These are phyloP conservation scores for Berberis thunbergii DNA, from an alignment of 164 flowering plant genomes.

Conservation along the genomic window DNA sequence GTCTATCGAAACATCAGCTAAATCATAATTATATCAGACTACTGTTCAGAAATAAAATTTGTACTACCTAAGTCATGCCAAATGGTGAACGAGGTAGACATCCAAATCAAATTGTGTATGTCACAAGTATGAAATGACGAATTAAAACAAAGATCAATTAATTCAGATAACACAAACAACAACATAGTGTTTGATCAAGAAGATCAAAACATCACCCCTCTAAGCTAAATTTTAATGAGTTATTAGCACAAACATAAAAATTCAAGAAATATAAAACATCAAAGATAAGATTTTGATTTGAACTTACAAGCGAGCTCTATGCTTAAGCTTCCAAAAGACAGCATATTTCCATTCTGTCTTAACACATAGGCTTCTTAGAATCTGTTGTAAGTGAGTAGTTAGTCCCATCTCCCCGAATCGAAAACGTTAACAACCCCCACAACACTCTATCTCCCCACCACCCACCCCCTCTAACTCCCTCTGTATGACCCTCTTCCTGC, in stretches of 20 bases:
- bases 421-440: slow-evolving; percentile 5
- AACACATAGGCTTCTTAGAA: slow-evolving; percentile 54
- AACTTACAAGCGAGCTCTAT: slow-evolving; percentile 56
- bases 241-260: too few species aligned
- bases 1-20: too few species aligned
- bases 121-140: not conserved
- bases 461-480: slow-evolving; percentile 51
- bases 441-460: slow-evolving; percentile 8
- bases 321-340: slow-evolving; percentile 68
- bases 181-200: too few species aligned
- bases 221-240: too few species aligned
- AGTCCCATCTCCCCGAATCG: slow-evolving; percentile 26
- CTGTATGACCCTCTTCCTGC: slow-evolving; percentile 92
- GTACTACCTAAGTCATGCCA: too few species aligned
- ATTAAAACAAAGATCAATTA: too few species aligned
- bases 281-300: not conserved
- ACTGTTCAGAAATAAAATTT: too few species aligned
- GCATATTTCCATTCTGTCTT: slow-evolving; percentile 63
- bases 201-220: too few species aligned
- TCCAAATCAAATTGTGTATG: not conserved
- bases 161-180: too few species aligned
- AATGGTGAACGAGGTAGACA: not conserved
- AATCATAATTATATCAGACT: too few species aligned
- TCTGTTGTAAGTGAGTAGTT: slow-evolving; percentile 31
- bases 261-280: not conserved